Evolutionary conservation across 2,329 filamentous ascomycete genomes (phyloP).

Genomic region (Alternaria sp.): DNA sequence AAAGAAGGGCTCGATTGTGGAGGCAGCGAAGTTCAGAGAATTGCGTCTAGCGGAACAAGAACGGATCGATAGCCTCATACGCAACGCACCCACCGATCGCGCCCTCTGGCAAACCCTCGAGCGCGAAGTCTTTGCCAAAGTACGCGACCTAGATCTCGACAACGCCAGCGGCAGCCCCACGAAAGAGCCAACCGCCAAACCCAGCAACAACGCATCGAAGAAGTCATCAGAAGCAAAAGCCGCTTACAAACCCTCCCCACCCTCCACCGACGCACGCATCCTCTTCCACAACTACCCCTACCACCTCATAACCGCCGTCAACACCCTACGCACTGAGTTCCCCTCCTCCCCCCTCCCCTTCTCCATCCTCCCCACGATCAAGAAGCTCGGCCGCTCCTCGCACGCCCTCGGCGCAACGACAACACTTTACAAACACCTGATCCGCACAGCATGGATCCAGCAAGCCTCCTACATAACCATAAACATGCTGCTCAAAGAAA

Average conservation of each 20-base stretch:
- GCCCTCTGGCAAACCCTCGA: conserved; percentile 73
- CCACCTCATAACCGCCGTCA: conserved; percentile 64
- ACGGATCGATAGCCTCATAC: conserved; percentile 63
- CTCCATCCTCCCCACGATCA: conserved; percentile 69
- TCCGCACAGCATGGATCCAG: conserved; percentile 66
- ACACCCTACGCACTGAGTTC: conserved; percentile 65
- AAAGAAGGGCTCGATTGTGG: conserved; percentile 3
- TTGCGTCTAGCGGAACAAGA: conserved; percentile 51
- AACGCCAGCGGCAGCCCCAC: conserved; percentile 6
- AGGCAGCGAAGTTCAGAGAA: conserved; percentile 19
- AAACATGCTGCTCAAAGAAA: conserved; percentile 66
- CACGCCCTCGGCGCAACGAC: conserved; percentile 76
- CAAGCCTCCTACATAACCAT: conserved; percentile 65
- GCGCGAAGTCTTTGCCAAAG: conserved; percentile 68
- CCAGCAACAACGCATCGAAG: not conserved
- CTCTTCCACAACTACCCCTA: conserved; percentile 70
- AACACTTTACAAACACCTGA: conserved; percentile 71
- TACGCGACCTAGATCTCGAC: conserved; percentile 62
- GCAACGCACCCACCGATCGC: conserved; percentile 63
- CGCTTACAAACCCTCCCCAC: conserved; percentile 3
- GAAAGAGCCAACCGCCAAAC: not conserved
- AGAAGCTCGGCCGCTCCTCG: conserved; percentile 70
- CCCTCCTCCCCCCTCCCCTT: conserved; percentile 65
- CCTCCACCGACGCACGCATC: conserved; percentile 55
- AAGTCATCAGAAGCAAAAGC: not conserved